Evolutionary conservation across 805 yeast genomes (phyloP).

Genomic region (Metschnikowia dekortorum): DNA sequence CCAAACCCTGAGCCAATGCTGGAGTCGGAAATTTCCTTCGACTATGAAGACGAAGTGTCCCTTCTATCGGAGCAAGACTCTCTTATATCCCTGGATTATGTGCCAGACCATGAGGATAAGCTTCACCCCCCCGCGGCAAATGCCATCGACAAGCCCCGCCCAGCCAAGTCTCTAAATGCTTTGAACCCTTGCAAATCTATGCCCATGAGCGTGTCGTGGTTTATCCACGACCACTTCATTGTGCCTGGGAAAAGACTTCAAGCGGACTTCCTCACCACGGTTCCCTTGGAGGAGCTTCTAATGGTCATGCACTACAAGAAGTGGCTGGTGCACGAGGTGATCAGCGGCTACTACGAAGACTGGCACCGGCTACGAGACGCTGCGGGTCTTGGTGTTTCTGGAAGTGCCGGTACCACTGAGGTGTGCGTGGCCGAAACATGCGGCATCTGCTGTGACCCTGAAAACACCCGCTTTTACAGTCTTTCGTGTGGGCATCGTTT

Average conservation of each 20-base stretch:
- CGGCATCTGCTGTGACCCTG: constrained; percentile 67
- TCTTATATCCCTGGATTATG: background rate
- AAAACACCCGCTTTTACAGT: constrained; percentile 35
- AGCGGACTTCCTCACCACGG: constrained; percentile 23
- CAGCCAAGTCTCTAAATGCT: constrained; percentile 9
- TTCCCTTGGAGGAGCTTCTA: constrained; percentile 28
- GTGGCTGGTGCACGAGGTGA: constrained; percentile 40
- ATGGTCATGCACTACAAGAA: constrained; percentile 33
- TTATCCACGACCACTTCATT: constrained; percentile 23
- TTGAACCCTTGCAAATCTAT: constrained; percentile 5
- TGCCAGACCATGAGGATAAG: background rate
- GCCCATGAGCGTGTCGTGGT: constrained; percentile 14
- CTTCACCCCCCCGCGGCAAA: background rate
- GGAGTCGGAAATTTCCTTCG: constrained; percentile 18
- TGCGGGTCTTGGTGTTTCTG: constrained; percentile 24
- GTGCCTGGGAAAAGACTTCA: constrained; percentile 20
- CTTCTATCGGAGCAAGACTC: background rate
- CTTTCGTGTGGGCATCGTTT: constrained; percentile 67
- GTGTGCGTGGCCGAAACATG: constrained; percentile 40
- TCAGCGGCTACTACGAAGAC: constrained; percentile 34
- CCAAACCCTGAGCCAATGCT: constrained; percentile 4
- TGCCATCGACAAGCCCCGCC: constrained; percentile 1
- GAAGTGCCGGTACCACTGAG: background rate
- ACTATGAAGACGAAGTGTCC: constrained; percentile 20
- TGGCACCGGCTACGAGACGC: constrained; percentile 20